Percentiles rank a stretch among this genome's conserved stretches.
Conservation (phyloP, 345 rosid genomes). For the Ceriops tagal region DNA sequence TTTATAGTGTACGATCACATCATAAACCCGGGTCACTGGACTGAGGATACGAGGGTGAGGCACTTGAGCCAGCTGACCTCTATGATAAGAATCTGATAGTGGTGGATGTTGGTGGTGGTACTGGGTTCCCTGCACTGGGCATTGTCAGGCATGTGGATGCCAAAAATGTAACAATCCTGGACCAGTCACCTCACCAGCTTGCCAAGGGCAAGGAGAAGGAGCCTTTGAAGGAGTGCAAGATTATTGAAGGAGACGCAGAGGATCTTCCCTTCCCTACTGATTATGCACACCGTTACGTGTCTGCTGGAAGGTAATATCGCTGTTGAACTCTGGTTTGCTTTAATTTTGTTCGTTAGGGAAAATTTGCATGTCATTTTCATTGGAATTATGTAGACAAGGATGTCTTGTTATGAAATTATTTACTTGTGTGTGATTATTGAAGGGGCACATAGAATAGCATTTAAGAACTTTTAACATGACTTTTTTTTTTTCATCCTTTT, state of each 20-base stretch:
- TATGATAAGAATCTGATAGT: slow-evolving; percentile 28
- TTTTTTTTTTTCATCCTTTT: too few species aligned
- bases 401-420: neutral
- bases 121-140: slow-evolving; percentile 39
- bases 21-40: slow-evolving; percentile 42
- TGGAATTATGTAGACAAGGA: neutral
- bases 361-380: too few species aligned
- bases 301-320: slow-evolving; percentile 35
- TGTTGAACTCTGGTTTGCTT: neutral
- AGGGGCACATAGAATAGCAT: too few species aligned
- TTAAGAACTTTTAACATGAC: too few species aligned
- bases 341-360: neutral
- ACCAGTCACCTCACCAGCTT: slow-evolving; percentile 42
- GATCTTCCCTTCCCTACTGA: slow-evolving; percentile 38
- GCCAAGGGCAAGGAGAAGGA: slow-evolving; percentile 40
- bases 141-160: slow-evolving; percentile 45
- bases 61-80: slow-evolving; percentile 36
- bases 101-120: slow-evolving; percentile 45
- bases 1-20: slow-evolving; percentile 37
- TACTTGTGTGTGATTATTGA: neutral
- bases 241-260: slow-evolving; percentile 37
- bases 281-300: slow-evolving; percentile 35
- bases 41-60: slow-evolving; percentile 40
- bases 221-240: slow-evolving; percentile 36
- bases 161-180: slow-evolving; percentile 38